phyloP scores from a whole-genome alignment of 768 basidiomycete genomes.

The Sporobolomyces phaffii region DNA sequence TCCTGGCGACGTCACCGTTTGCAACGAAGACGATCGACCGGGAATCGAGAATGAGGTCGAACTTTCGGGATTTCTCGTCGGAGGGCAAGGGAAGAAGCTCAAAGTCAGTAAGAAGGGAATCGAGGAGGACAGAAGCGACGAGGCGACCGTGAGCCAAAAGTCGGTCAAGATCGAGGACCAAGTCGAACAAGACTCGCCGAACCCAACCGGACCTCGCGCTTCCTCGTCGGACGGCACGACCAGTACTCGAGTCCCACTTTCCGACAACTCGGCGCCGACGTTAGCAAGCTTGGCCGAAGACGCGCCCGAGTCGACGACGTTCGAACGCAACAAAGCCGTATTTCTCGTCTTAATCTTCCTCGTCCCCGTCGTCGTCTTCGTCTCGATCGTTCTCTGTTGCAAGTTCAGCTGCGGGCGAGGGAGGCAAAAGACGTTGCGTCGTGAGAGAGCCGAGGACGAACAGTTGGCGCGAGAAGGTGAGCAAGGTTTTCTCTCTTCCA shows the following conservation, averaged over 20 bases:
- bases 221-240: neutral
- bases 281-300: neutral
- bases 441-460: neutral
- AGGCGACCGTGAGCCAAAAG: neutral
- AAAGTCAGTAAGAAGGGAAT: neutral
- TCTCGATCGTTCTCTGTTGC: neutral
- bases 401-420: constrained; percentile 5
- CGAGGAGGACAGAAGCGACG: too few species aligned
- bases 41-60: neutral
- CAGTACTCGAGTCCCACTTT: neutral
- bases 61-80: neutral
- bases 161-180: neutral
- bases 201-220: too few species aligned
- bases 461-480: neutral
- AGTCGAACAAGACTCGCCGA: neutral
- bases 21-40: constrained; percentile 8
- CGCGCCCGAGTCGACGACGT: neutral
- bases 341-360: neutral
- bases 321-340: neutral
- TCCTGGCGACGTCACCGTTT: constrained; percentile 21
- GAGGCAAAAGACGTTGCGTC: neutral
- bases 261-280: neutral
- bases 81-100: neutral
- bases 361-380: neutral
- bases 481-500: too few species aligned